Evolutionary conservation across 192 early-diverging fungal species (phyloP), one percentile per base, ranked within the genome.

Genomic region (Backusella liffmaniae): DNA sequence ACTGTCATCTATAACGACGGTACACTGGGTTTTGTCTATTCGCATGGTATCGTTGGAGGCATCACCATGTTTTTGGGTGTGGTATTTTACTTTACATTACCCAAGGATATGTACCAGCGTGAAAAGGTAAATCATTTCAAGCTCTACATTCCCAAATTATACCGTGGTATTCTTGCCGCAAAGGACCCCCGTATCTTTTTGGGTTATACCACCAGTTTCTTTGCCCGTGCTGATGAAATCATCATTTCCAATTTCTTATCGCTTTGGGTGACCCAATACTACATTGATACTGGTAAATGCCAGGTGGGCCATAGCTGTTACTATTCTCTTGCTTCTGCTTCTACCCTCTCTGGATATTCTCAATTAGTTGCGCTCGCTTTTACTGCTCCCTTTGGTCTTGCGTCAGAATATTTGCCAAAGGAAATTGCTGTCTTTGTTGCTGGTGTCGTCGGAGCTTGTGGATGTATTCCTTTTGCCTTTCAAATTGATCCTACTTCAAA

Each of bases 151-250:
- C 67, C 62, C 26, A 77, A 82, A 65, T 70, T 90, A 12, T 79
- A 82, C 51, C 84, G 86, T 62, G 92, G 92, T 9, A n/a, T 94
- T 42, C 30, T 75, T n/a, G 91, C 92, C 29, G 87, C 80, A 5
- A 78, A 79, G 15, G 90, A 94, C 37, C 85, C 85, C 3, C 80
- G 84, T 29, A 76, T 94, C 36, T 75, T 88, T 1, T 79, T 92
- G 29, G 93, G 91, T 4, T 92, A 92, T 70, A 56, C 84, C 4
- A 88, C 90, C 5, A 86, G 86, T 76, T 94, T 91, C 73, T 81
- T 92, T 70, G 92, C 92, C 9, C 85, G 93, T 59, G 91, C 89
- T 2, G 92, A 94, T 73, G 90, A 91, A 5, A 87, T 92, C 44
- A 86, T 90, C n/a, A 80, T 94, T 29, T 87, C 93, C 0, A 82